Percentiles rank a stretch among this genome's conserved stretches.
phyloP scores from a whole-genome alignment of 2,329 filamentous ascomycete species.

The Pseudogymnoascus sp. region DNA sequence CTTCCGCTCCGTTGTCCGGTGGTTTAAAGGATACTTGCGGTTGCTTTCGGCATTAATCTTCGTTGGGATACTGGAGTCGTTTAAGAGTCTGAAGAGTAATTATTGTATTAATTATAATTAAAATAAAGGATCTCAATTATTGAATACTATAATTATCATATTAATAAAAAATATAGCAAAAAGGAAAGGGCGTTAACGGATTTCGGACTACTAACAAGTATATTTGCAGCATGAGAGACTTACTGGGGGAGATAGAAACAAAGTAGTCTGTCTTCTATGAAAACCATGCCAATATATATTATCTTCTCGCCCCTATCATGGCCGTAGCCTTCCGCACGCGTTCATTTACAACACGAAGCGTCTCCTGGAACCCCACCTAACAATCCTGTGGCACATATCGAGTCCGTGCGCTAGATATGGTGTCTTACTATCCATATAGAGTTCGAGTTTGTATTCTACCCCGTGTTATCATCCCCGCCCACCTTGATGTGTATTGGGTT shows the following conservation, averaged over 20 bases:
- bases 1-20: background rate
- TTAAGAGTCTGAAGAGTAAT: background rate
- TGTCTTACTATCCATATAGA: background rate
- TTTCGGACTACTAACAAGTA: background rate
- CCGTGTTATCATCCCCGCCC: background rate
- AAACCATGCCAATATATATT: background rate
- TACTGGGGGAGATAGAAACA: background rate
- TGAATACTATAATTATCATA: background rate
- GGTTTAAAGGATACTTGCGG: background rate
- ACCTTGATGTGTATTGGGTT: background rate
- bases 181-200: background rate
- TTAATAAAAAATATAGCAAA: background rate
- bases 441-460: background rate
- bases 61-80: background rate
- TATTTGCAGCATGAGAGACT: background rate
- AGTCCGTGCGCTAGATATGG: background rate
- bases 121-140: background rate
- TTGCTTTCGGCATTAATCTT: background rate
- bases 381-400: background rate
- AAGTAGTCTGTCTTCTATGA: background rate
- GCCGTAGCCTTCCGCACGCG: background rate
- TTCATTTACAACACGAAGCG: background rate
- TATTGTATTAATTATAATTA: background rate
- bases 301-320: background rate
- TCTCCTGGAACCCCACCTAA: background rate